phyloP scores from a whole-genome alignment of 2,329 filamentous ascomycete genomes.

The Claviceps humidiphila region DNA sequence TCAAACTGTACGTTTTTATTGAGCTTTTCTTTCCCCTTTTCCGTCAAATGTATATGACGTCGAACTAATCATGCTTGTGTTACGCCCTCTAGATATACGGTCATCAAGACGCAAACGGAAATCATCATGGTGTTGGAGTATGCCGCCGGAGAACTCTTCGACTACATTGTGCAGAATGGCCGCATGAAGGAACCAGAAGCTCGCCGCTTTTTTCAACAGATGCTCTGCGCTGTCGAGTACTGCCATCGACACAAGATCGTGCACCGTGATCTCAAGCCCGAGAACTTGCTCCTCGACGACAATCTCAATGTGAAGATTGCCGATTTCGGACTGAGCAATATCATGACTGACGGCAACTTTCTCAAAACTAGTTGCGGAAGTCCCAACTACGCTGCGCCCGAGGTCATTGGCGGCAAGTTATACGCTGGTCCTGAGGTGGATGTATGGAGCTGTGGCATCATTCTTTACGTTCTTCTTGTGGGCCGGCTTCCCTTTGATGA shows the following conservation, averaged over 20 bases:
- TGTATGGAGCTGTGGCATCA: constrained; percentile 94
- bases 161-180: constrained; percentile 93
- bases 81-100: constrained; percentile 56
- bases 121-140: constrained; percentile 99
- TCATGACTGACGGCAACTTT: constrained; percentile 99
- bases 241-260: constrained; percentile 98
- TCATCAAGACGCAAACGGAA: constrained; percentile 86
- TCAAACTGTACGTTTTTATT: constrained; percentile 63
- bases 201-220: constrained; percentile 98
- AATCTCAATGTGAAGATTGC: constrained; percentile 98
- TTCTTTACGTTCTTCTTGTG: constrained; percentile 70
- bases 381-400: constrained; percentile 93
- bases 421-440: constrained; percentile 97
- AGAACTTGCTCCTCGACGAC: constrained; percentile 90
- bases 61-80: background rate
- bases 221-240: constrained; percentile 96
- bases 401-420: constrained; percentile 94
- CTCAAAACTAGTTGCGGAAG: constrained; percentile 97
- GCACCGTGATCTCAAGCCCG: constrained; percentile 91
- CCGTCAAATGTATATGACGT: background rate
- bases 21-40: background rate
- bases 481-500: constrained; percentile 90
- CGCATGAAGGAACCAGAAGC: constrained; percentile 83
- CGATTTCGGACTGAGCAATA: constrained; percentile 96
- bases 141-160: constrained; percentile 90